Evolutionary conservation across 768 basidiomycete genomes (phyloP), one percentile per base, ranked within the genome.

Genomic region (Strobilomyces dryophilus): DNA sequence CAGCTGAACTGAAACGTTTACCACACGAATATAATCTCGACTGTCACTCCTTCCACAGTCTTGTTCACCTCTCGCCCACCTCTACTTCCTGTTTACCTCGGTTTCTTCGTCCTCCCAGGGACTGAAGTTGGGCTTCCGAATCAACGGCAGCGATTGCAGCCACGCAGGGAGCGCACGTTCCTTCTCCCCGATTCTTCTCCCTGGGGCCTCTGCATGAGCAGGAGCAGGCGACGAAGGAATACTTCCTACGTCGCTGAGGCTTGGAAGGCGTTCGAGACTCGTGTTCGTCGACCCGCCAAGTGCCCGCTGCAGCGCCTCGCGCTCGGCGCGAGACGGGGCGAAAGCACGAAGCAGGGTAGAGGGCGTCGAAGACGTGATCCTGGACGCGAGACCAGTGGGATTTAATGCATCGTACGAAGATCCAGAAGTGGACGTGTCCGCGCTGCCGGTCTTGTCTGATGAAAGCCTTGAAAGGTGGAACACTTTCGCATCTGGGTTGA

Each of bases 401-500:
- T 84, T 84, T 34, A 85, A 71, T 17, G 79, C 79, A 55, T 84
- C 83, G 59, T 76, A 83, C 8, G 72, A 59, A 27, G 58, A 50
- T 15, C 36, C 43, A 18, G 46, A 48, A n/a, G 54, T 21, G 24
- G 66, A 49, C 29, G 36, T 27, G 34, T 64, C 65, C 8, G 43
- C 27, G 44, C 48, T 48, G 41, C 52, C 41, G 12, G 37, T 49
- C 56, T 57, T 55, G 46, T 58, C 53, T 2, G 53, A 46, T 51
- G 56, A 51, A 29, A 57, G 52, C 52, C 62, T 71, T 34, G 73
- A 70, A 46, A 87, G 74, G 63, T 76, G 84, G 73, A 93, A 93
- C 51, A 83, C 89, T 64, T 92, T 90, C 49, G 91, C 91, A 67
- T 87, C 87, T 2, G 91, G 91, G 68, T 93, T 93, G 54, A 93